phyloP scores from a whole-genome alignment of 441 rosid genomes.

The Erysimum cheiri region DNA sequence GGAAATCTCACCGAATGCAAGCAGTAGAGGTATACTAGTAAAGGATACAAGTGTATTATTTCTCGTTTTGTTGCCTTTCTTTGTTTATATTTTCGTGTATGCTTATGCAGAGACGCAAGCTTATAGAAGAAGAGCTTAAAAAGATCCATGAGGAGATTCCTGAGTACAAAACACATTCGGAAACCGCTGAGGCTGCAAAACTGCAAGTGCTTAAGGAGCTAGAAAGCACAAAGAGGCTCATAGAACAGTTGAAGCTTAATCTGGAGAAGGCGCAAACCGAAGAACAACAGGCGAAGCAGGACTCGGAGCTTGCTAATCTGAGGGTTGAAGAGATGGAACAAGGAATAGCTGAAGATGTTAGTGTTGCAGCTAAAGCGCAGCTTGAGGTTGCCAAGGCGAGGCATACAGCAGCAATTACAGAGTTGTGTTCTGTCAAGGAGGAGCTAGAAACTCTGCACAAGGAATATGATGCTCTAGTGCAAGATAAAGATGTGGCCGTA shows the following conservation, averaged over 20 bases:
- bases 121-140: slow-evolving; percentile 78
- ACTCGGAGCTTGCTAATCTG: slow-evolving; percentile 85
- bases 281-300: slow-evolving; percentile 94
- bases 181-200: slow-evolving; percentile 70
- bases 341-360: slow-evolving; percentile 86
- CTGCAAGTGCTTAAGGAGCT: slow-evolving; percentile 69
- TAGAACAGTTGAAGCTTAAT: slow-evolving; percentile 83
- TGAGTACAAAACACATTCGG: slow-evolving; percentile 57
- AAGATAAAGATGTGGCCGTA: slow-evolving; percentile 62
- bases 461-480: slow-evolving; percentile 61
- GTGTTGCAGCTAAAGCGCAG: slow-evolving; percentile 92
- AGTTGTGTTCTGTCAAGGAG: slow-evolving; percentile 66
- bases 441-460: slow-evolving; percentile 63
- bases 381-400: slow-evolving; percentile 93
- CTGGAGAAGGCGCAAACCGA: slow-evolving; percentile 86
- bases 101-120: slow-evolving; percentile 64
- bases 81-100: neutral
- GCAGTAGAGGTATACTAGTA: slow-evolving; percentile 68
- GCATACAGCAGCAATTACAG: slow-evolving; percentile 68
- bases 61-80: neutral
- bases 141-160: slow-evolving; percentile 79
- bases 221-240: slow-evolving; percentile 75
- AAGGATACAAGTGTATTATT: slow-evolving; percentile 16
- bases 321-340: slow-evolving; percentile 93
- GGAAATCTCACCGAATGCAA: slow-evolving; percentile 91